Evolutionary conservation across 352 stramenopile species (phyloP).

Genomic region (Globisporangium carolinianum): DNA sequence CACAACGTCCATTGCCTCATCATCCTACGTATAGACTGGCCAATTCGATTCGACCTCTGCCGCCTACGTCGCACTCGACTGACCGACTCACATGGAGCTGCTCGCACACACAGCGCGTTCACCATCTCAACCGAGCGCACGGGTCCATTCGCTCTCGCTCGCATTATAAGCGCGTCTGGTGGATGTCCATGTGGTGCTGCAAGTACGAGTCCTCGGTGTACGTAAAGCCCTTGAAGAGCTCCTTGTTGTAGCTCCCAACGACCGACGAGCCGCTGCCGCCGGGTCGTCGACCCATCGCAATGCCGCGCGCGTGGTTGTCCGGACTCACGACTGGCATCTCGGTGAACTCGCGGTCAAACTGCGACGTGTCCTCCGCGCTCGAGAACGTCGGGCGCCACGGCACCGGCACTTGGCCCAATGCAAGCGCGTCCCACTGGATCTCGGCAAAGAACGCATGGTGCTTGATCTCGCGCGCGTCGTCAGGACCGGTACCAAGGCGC

Average conservation of each 20-base stretch:
- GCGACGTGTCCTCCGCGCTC: constrained; percentile 93
- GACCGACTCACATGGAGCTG: not conserved
- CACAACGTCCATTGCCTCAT: not conserved
- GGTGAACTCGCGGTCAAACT: constrained; percentile 97
- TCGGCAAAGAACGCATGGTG: constrained; percentile 77
- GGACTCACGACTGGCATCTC: constrained; percentile 94
- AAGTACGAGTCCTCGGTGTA: constrained; percentile 82
- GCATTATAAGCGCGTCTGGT: constrained; percentile 37
- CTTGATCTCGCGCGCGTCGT: constrained; percentile 74
- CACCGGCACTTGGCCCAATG: constrained; percentile 56
- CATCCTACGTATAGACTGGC: too few species aligned
- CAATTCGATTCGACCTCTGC: too few species aligned
- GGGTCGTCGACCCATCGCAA: constrained; percentile 44
- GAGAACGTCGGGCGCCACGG: constrained; percentile 92
- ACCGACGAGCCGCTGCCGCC: constrained; percentile 24
- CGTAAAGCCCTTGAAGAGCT: constrained; percentile 83
- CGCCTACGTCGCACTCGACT: not conserved
- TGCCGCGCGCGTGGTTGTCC: constrained; percentile 63
- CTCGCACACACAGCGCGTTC: not conserved
- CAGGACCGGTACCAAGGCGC: constrained; percentile 89
- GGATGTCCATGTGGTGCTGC: constrained; percentile 22
- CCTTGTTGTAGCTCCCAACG: constrained; percentile 49
- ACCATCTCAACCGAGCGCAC: not conserved
- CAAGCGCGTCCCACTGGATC: constrained; percentile 70
- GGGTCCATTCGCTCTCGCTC: not conserved